Evolutionary conservation across 225 moss, liverwort and hornwort genomes (phyloP).

Genomic region (Pleurozium schreberi): DNA sequence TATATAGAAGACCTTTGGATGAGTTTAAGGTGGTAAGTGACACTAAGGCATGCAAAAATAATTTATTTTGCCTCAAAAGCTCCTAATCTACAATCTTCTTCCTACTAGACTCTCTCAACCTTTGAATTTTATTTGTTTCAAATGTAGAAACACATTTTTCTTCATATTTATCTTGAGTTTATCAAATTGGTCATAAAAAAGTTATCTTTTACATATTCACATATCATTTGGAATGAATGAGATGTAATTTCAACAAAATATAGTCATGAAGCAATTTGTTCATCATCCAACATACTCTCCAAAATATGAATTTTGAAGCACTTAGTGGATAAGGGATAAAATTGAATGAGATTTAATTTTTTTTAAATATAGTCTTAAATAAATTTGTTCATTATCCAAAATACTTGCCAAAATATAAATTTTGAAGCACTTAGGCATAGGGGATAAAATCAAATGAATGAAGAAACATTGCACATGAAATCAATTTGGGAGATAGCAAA

Average conservation of each 20-base stretch:
- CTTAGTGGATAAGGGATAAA: too few relatives aligned
- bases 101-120: too few relatives aligned
- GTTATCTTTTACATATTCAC: not conserved
- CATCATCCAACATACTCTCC: not conserved
- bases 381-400: not conserved
- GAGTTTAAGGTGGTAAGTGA: too few relatives aligned
- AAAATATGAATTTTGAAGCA: not conserved
- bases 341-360: not conserved
- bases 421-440: not conserved
- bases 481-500: not conserved
- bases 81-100: not conserved
- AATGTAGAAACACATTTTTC: not conserved
- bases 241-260: not conserved
- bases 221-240: not conserved
- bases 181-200: not conserved
- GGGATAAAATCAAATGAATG: not conserved
- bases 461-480: not conserved
- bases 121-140: not conserved
- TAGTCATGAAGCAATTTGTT: not conserved
- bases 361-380: not conserved
- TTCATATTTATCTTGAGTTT: not conserved
- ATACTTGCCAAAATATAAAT: not conserved
- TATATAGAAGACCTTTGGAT: too few relatives aligned
- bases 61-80: not conserved
- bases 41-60: too few relatives aligned